phyloP scores from a whole-genome alignment of 345 rosid species.

The Gynandropsis gynandra region DNA sequence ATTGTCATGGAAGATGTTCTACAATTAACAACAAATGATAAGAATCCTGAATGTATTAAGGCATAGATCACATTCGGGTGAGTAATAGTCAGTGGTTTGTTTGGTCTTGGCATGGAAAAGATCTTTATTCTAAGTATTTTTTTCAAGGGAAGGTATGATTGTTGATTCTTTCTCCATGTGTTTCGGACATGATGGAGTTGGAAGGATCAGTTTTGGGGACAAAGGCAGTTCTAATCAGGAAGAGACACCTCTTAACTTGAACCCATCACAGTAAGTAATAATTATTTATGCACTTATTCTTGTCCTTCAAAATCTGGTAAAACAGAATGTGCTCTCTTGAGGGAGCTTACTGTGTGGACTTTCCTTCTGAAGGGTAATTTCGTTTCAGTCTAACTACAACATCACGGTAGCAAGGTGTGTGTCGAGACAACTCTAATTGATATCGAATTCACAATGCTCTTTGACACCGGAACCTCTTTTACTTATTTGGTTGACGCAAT shows the following conservation, averaged over 20 bases:
- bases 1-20: constrained; percentile 72
- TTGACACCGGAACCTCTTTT: constrained; percentile 85
- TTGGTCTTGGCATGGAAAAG: constrained; percentile 85
- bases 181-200: too few species aligned
- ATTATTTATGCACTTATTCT: too few species aligned
- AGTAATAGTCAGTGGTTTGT: constrained; percentile 43
- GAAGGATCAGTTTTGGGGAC: too few species aligned
- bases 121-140: constrained; percentile 76
- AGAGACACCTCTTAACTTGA: too few species aligned
- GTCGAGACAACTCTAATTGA: constrained; percentile 50
- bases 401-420: constrained; percentile 53
- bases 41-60: constrained; percentile 37
- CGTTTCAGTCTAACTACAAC: constrained; percentile 65
- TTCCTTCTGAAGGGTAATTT: constrained; percentile 51
- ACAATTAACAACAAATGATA: constrained; percentile 51
- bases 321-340: too few species aligned
- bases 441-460: constrained; percentile 55
- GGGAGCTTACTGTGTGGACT: constrained; percentile 70
- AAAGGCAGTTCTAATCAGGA: too few species aligned
- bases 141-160: constrained; percentile 65
- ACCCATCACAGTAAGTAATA: too few species aligned
- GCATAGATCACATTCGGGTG: constrained; percentile 72
- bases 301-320: too few species aligned
- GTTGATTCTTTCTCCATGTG: too few species aligned
- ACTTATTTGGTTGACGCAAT: constrained; percentile 61